A percentile compares a stretch with the other conserved stretches of the same genome.
Conservation (phyloP, 441 rosid genomes). For the Cnidoscolus chayamansa region DNA sequence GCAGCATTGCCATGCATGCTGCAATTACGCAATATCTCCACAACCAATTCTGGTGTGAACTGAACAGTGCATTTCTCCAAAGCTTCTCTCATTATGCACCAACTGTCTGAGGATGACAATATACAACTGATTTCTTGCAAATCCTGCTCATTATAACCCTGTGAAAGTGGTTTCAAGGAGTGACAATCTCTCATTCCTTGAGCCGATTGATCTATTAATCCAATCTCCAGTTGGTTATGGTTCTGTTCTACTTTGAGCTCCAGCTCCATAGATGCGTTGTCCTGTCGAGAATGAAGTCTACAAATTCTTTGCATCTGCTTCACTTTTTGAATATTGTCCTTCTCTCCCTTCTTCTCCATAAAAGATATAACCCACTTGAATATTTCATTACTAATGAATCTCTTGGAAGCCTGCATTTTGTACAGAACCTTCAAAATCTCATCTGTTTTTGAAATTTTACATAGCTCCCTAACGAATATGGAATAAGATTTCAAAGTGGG, state of each 20-base stretch:
- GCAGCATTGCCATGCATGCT: constrained; percentile 50
- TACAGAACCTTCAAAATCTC: constrained; percentile 51
- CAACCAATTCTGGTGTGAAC: constrained; percentile 65
- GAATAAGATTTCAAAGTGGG: constrained; percentile 57
- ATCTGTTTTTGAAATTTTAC: constrained; percentile 48
- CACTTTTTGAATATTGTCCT: constrained; percentile 41
- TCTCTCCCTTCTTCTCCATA: constrained; percentile 61
- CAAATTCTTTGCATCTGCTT: constrained; percentile 43
- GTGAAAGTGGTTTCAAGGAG: constrained; percentile 29
- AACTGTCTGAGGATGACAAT: constrained; percentile 39
- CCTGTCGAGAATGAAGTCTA: constrained; percentile 24
- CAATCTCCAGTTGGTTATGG: constrained; percentile 17
- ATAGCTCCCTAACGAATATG: constrained; percentile 61
- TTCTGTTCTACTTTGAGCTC: constrained; percentile 24
- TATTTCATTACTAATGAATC: constrained; percentile 41
- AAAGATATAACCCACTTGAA: constrained; percentile 50
- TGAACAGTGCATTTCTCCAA: constrained; percentile 42
- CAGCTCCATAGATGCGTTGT: constrained; percentile 16
- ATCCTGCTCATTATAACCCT: constrained; percentile 34
- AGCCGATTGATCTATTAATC: constrained; percentile 17
- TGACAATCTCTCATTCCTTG: constrained; percentile 17
- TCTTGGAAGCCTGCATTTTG: constrained; percentile 52
- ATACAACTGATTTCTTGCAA: constrained; percentile 45
- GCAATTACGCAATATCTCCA: constrained; percentile 44
- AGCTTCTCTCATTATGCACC: constrained; percentile 39